Conservation (phyloP, 2,329 filamentous ascomycete species). For the Parastagonospora avenae region DNA sequence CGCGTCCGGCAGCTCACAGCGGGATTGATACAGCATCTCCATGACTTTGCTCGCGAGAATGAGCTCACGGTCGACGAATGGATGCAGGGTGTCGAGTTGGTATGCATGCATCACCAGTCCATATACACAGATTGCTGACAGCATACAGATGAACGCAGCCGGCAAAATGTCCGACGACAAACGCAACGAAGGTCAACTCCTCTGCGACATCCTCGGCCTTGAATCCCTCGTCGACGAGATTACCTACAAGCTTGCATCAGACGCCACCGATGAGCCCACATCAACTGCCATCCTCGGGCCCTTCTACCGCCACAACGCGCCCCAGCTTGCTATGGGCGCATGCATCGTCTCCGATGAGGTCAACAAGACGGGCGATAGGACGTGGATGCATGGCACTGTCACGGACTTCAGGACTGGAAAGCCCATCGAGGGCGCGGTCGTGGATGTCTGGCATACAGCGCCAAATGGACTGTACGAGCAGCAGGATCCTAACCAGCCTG, state of each 20-base stretch:
- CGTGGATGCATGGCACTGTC: slow-evolving; percentile 69
- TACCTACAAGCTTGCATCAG: slow-evolving; percentile 67
- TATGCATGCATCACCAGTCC: slow-evolving; percentile 39
- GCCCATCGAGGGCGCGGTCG: slow-evolving; percentile 67
- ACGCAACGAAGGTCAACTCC: slow-evolving; percentile 67
- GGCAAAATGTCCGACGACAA: slow-evolving; percentile 67
- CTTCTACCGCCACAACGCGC: slow-evolving; percentile 79
- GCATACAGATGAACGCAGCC: slow-evolving; percentile 60
- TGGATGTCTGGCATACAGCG: slow-evolving; percentile 81
- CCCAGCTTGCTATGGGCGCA: slow-evolving; percentile 70
- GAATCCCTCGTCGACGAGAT: slow-evolving; percentile 77
- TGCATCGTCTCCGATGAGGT: slow-evolving; percentile 63
- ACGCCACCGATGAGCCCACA: slow-evolving; percentile 60
- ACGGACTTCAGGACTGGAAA: slow-evolving; percentile 64
- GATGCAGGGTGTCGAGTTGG: slow-evolving; percentile 73
- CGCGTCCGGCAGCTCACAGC: slow-evolving; percentile 68
- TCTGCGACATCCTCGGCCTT: slow-evolving; percentile 64
- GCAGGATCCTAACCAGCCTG: slow-evolving; percentile 71
- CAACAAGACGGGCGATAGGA: slow-evolving; percentile 56
- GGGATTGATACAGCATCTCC: slow-evolving; percentile 71
- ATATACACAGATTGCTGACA: slow-evolving; percentile 4
- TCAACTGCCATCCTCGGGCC: slow-evolving; percentile 82
- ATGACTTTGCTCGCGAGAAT: slow-evolving; percentile 78
- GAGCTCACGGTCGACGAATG: slow-evolving; percentile 80
- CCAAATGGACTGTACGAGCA: slow-evolving; percentile 73